Evolutionary conservation across 345 rosid genomes (phyloP), one percentile per base, ranked within the genome.

Genomic region (Rhodomyrtus tomentosa): DNA sequence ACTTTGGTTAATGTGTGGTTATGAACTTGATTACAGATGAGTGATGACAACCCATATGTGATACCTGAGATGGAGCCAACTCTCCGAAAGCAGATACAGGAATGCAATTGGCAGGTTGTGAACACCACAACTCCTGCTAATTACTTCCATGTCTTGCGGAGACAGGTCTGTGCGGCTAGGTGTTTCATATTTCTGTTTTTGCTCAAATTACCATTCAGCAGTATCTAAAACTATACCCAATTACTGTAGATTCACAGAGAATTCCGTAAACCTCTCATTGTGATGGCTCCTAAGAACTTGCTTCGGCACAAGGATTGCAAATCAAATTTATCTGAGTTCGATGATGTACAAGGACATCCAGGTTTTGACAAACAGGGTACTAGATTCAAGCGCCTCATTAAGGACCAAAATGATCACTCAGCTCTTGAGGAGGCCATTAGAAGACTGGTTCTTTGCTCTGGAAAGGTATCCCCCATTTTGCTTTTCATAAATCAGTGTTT

Each of bases 291-390:
- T 68, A 96, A 96, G 92, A 96, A 96, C 88, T 89, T 96, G 62
- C 98, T 96, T 84, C 96, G 98, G 84, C 98, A 94, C 87, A 95
- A 94, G 87, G 95, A 92, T 86, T 96, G 99, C 89, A 95, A 91
- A 92, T 96, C 99, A 83, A 96, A 96, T 88, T 92, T 96, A 52
- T 94, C 96, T 0, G 98, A 96, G 90, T 95, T 96, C 87, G 99
- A 95, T 87, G 98, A 96, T 89, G 98, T 93, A 27, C 92, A 95
- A 93, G 98, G 98, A 54, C 98, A 96, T 87, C 93, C 98, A 27
- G 98, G 99, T 72, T 96, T 95, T 83, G 99, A 96, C 91, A 96
- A 95, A 83, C 99, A 96, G 85, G 99, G 99, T 74, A 96, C 99
- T 55, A 90, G 99, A 86, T 96, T 96, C 85, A 96, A 96, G 91